Percentiles rank a stretch among this genome's conserved stretches.
Evolutionary conservation across 2,329 filamentous ascomycete species (phyloP).

Genomic region (Pseudogymnoascus sp.): DNA sequence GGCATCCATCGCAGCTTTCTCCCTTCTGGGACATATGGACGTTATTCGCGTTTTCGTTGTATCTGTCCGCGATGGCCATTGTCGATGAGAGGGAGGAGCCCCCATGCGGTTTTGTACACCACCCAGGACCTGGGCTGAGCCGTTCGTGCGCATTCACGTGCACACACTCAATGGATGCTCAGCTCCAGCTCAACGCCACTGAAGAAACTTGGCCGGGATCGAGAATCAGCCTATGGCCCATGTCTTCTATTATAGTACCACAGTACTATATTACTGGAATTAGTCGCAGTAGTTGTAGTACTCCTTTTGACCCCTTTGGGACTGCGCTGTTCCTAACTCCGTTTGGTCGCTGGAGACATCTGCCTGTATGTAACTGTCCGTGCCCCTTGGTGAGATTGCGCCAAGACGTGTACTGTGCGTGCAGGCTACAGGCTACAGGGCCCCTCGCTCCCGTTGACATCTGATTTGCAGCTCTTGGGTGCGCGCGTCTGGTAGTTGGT

Average conservation of each 20-base stretch:
- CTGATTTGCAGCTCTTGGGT: conserved; percentile 4
- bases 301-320: not conserved
- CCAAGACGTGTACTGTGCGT: not conserved
- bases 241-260: conserved; percentile 1
- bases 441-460: conserved; percentile 2
- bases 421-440: not conserved
- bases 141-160: not conserved
- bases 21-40: not conserved
- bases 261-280: not conserved
- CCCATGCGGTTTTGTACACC: not conserved
- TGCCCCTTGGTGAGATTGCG: conserved; percentile 8
- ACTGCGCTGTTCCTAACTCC: conserved; percentile 6
- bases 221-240: not conserved
- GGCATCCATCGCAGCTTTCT: not conserved
- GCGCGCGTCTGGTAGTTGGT: not conserved
- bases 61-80: not conserved
- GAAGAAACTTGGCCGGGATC: conserved; percentile 1
- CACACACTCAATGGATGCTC: not conserved
- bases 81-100: not conserved
- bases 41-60: not conserved
- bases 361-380: conserved; percentile 9
- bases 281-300: not conserved
- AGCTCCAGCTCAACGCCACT: not conserved
- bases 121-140: not conserved
- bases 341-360: not conserved